These are phyloP conservation scores for Cercospora citrullina DNA, from an alignment of 2,329 filamentous ascomycete species.

Conservation along the genomic window DNA sequence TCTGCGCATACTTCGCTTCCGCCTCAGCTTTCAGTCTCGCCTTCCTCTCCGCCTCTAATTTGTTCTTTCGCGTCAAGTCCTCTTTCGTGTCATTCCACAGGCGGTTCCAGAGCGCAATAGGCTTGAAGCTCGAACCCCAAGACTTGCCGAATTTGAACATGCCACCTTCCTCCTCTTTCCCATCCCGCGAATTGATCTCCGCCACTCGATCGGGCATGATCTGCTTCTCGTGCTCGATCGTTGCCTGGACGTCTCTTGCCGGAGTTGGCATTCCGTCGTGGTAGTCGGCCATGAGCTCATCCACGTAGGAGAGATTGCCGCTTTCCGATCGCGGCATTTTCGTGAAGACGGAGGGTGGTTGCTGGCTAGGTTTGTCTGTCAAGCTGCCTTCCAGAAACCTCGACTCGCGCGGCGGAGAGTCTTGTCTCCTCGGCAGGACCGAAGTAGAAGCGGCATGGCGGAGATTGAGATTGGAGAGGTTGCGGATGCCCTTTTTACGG, in stretches of 20 bases:
- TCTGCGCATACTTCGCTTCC: constrained; percentile 54
- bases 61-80: constrained; percentile 41
- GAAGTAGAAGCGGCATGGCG: constrained; percentile 34
- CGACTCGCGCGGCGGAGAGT: constrained; percentile 54
- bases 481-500: constrained; percentile 38
- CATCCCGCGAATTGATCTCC: constrained; percentile 32
- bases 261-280: constrained; percentile 29
- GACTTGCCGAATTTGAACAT: constrained; percentile 59
- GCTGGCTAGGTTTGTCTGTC: constrained; percentile 74
- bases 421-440: constrained; percentile 25
- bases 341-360: constrained; percentile 68
- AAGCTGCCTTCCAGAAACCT: constrained; percentile 78
- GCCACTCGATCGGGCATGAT: constrained; percentile 26
- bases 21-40: constrained; percentile 48
- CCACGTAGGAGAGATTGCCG: constrained; percentile 37
- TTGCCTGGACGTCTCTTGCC: constrained; percentile 22
- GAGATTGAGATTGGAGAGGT: constrained; percentile 39
- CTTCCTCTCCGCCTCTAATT: constrained; percentile 45
- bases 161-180: constrained; percentile 43
- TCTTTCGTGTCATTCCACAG: constrained; percentile 51
- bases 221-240: constrained; percentile 27
- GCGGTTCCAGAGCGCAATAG: constrained; percentile 51
- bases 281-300: constrained; percentile 44
- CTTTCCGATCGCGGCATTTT: constrained; percentile 41
- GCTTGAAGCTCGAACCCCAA: constrained; percentile 56